phyloP scores from a whole-genome alignment of 306 rosid species.

The Lathyrus tuberosus region DNA sequence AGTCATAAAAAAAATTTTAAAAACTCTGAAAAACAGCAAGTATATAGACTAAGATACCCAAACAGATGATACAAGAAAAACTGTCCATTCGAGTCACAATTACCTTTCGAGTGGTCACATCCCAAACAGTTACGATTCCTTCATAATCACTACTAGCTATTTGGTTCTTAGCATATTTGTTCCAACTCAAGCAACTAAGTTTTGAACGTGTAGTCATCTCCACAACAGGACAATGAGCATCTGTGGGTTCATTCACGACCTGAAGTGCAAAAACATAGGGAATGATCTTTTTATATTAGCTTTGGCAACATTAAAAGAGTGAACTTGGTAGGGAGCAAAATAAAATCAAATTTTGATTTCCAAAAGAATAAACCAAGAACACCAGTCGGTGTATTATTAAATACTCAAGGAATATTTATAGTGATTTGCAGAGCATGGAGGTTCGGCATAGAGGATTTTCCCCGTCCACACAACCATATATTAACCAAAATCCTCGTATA shows the following conservation, averaged over 20 bases:
- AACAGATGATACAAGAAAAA: slow-evolving; percentile 33
- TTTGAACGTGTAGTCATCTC: slow-evolving; percentile 97
- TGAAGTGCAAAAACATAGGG: slow-evolving; percentile 45
- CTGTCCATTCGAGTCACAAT: slow-evolving; percentile 28
- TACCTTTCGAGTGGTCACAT: slow-evolving; percentile 92
- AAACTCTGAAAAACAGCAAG: slow-evolving; percentile 12
- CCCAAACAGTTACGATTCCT: slow-evolving; percentile 98
- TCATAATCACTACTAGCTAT: slow-evolving; percentile 99
- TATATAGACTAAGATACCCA: slow-evolving; percentile 18
- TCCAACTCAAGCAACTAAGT: slow-evolving; percentile 99
- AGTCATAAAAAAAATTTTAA: slow-evolving; percentile 24
- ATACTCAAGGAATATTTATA: slow-evolving; percentile 2
- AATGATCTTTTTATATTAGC: slow-evolving; percentile 24
- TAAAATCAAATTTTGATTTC: neutral
- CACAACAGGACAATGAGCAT: slow-evolving; percentile 85
- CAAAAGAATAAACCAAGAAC: neutral
- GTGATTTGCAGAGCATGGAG: slow-evolving; percentile 14
- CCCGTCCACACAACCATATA: neutral
- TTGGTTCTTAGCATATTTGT: slow-evolving; percentile 81
- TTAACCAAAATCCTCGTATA: neutral
- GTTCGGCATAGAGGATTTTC: neutral
- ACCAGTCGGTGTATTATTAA: neutral
- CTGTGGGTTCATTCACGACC: slow-evolving; percentile 93
- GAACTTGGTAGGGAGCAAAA: slow-evolving; percentile 13
- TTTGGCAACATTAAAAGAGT: slow-evolving; percentile 23